A percentile compares a stretch with the other conserved stretches of the same genome.
Conservation (phyloP, 345 rosid species). For the Abelmoschus esculentus region DNA sequence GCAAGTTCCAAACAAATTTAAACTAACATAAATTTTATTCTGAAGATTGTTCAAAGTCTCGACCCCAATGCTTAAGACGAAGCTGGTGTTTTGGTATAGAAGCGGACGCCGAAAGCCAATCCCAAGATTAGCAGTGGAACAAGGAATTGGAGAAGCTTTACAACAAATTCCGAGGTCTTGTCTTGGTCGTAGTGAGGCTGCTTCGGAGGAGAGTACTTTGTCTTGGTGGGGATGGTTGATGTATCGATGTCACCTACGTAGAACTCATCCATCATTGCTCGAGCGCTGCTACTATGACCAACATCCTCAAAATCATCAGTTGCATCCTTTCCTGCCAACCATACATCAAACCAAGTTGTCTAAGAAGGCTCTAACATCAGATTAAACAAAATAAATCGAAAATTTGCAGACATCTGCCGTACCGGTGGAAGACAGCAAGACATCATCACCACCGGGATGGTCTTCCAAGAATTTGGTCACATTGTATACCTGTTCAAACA, state of each 20-base stretch:
- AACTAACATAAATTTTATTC: constrained; percentile 9
- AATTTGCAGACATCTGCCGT: not conserved
- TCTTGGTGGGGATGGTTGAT: constrained; percentile 52
- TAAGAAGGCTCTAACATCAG: not conserved
- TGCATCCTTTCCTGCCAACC: constrained; percentile 72
- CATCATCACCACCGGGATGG: constrained; percentile 84
- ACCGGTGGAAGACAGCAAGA: constrained; percentile 62
- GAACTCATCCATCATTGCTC: constrained; percentile 80
- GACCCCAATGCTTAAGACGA: constrained; percentile 13
- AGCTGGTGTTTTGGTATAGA: constrained; percentile 55
- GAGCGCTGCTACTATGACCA: constrained; percentile 78
- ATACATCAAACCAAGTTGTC: not conserved
- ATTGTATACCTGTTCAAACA: constrained; percentile 44
- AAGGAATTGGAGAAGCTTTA: constrained; percentile 80
- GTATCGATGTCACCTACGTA: constrained; percentile 69
- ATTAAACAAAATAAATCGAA: not conserved
- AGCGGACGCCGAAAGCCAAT: constrained; percentile 75
- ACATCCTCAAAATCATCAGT: constrained; percentile 93
- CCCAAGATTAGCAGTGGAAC: constrained; percentile 90
- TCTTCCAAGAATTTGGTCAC: constrained; percentile 79
- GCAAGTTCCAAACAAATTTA: not conserved
- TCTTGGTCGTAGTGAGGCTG: constrained; percentile 69
- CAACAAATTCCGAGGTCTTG: constrained; percentile 59
- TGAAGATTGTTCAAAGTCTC: not conserved
- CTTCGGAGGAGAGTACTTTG: constrained; percentile 49